Base-by-base conservation (phyloP, 2,329 filamentous ascomycete genomes). In the Hypoxylon rubiginosum region DNA sequence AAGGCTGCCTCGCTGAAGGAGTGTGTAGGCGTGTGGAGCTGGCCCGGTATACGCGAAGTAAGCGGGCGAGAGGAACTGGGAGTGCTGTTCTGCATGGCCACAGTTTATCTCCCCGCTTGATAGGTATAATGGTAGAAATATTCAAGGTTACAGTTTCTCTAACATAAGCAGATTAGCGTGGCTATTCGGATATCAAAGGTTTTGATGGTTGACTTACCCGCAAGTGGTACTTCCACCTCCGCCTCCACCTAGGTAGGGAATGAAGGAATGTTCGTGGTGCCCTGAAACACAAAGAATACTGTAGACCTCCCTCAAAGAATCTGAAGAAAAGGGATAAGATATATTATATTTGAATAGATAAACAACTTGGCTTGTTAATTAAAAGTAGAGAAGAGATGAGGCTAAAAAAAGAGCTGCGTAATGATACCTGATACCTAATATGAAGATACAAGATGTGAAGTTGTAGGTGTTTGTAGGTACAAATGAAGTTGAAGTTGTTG, bases 1-100 rank as follows among this genome's bases (percentile, higher is more conserved):
- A 72, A 70, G 10, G 58, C 50, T 0, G 68, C 51, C 2, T 73
- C 73, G 36, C 70, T 74, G 68, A 78, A 76, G 3, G 76, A 78
- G 43, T 75, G 74, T 2, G 67, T 74, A 1, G 76, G 75, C 0
- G 76, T 77, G 64, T 76, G 74, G 32, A 74, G 69, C 45, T 71
- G 59, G 51, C 69, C 67, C 7, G 69, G 59, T 9, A 71, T 45
- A 21, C 72, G 71, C 4, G 65, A 41, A 51, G 66, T 55, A 17
- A 63, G 67, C 24, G 70, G 69, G 45, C 68, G 70, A 17, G 73
- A 71, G 48, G 66, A 68, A 24, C 70, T 58, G 58, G 70, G 30
- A 30, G 62, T 62, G 64, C 62, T 58, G 64, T 52, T 64, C 58
- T 64, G 60, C 59, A 69, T 71, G 34, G 34, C 32, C 43, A 28